Evolutionary conservation across 257 asterid species (phyloP).

Genomic region (Solanum peruvianum): DNA sequence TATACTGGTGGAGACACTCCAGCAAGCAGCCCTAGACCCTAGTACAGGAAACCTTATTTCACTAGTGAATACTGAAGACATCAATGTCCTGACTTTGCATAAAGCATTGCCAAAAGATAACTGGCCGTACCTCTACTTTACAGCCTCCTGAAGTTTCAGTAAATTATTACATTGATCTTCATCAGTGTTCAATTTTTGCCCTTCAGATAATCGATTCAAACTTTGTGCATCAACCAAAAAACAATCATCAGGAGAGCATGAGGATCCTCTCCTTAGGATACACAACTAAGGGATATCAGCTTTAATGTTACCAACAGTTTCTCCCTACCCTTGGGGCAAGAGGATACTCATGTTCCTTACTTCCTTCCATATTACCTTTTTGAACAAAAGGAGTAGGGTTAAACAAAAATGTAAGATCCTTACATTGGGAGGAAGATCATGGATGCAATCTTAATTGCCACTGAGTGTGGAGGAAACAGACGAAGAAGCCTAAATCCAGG

Average conservation of each 20-base stretch:
- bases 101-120: background rate
- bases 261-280: background rate
- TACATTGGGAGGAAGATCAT: background rate
- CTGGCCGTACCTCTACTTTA: background rate
- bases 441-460: background rate
- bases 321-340: background rate
- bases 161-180: background rate
- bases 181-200: background rate
- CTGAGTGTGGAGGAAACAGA: background rate
- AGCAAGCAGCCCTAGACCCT: background rate
- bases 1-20: background rate
- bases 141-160: background rate
- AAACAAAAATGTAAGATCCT: background rate
- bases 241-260: background rate
- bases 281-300: background rate
- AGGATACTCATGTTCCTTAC: background rate
- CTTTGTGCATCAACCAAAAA: background rate
- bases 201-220: background rate
- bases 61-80: background rate
- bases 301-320: background rate
- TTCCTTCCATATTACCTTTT: background rate
- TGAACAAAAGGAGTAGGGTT: background rate
- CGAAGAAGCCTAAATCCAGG: background rate
- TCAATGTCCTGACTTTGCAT: background rate
- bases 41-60: background rate